phyloP scores from a whole-genome alignment of 306 rosid genomes.

The Carpinus fangiana region DNA sequence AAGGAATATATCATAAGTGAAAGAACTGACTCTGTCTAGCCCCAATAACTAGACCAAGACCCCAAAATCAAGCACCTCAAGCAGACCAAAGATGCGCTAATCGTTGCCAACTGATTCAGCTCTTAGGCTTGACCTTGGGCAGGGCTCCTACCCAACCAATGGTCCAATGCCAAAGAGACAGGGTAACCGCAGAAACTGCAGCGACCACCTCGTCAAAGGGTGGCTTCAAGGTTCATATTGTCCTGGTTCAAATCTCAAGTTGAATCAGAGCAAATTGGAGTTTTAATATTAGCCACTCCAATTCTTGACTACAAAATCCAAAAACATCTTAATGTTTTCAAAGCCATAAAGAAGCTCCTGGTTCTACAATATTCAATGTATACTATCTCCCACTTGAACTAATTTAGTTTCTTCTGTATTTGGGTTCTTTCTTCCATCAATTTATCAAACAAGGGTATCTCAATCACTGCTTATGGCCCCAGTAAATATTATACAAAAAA shows the following conservation, averaged over 20 bases:
- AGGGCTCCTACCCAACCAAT: not conserved
- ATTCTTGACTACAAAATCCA: not conserved
- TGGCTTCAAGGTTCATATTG: not conserved
- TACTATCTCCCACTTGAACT: not conserved
- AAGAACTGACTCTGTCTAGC: not conserved
- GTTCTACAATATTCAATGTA: not conserved
- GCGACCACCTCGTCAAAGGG: not conserved
- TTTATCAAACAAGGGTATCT: not conserved
- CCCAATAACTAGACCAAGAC: not conserved
- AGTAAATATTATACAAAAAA: not conserved
- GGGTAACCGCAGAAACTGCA: not conserved
- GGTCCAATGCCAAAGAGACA: slow-evolving; percentile 3
- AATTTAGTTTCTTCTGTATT: not conserved
- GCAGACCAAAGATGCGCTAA: not conserved
- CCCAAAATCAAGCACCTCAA: not conserved
- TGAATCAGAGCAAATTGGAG: not conserved
- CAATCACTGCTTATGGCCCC: not conserved
- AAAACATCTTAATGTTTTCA: not conserved
- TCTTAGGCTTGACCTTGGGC: not conserved
- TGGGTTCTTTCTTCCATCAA: not conserved
- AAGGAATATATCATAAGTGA: not conserved
- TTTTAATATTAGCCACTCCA: not conserved
- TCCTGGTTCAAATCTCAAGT: not conserved
- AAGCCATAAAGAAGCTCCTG: not conserved
- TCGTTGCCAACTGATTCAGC: not conserved